These are phyloP conservation scores for Agaricales sp. DNA, from an alignment of 1,284 basidiomycete species.

Conservation along the genomic window DNA sequence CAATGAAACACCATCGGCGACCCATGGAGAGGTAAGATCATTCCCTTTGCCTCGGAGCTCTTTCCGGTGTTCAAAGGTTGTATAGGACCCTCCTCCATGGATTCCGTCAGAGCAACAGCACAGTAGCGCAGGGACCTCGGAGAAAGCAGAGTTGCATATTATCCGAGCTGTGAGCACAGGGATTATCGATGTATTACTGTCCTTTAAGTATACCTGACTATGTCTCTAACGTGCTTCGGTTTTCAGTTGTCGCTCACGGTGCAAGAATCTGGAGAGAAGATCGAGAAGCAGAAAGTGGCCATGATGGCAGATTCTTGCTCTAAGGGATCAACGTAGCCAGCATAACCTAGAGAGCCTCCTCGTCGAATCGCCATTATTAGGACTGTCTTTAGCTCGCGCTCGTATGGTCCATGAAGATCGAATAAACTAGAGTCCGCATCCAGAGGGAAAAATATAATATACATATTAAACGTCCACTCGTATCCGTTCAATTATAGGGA, in stretches of 20 bases:
- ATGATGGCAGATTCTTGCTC: not conserved
- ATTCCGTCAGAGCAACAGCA: conserved; percentile 56
- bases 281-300: conserved; percentile 24
- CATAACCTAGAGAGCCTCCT: too few species aligned
- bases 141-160: conserved; percentile 54
- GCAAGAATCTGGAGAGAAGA: conserved; percentile 69
- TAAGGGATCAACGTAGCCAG: too few species aligned
- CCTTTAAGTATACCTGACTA: not conserved
- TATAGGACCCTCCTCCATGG: conserved; percentile 62
- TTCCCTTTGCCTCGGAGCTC: too few species aligned
- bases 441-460: conserved; percentile 14
- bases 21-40: conserved; percentile 29
- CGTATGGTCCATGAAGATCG: too few species aligned
- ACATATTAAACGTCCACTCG: conserved; percentile 66
- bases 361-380: too few species aligned
- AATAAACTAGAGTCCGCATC: conserved; percentile 2
- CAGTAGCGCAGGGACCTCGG: conserved; percentile 49
- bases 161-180: conserved; percentile 78
- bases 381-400: too few species aligned
- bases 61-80: too few species aligned
- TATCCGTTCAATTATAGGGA: conserved; percentile 79
- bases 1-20: conserved; percentile 46
- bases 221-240: conserved; percentile 3
- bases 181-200: conserved; percentile 61
- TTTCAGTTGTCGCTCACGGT: conserved; percentile 60